Percentiles rank a stretch among this genome's conserved stretches.
These are phyloP conservation scores for Cercospora zeae-maydis DNA, from an alignment of 2,329 filamentous ascomycete genomes.

Conservation along the genomic window DNA sequence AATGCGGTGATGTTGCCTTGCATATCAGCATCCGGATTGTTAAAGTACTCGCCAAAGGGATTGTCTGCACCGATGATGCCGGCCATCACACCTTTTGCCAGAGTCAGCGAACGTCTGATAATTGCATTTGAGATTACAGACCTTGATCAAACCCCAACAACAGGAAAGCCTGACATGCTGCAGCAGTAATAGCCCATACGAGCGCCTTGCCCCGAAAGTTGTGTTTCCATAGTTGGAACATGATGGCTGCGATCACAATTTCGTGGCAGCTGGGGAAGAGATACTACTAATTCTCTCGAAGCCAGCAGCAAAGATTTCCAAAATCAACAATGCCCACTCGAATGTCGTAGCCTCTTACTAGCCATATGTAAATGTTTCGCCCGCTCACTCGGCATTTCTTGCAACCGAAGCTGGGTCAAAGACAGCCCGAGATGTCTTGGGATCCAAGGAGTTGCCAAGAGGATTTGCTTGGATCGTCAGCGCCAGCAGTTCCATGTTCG, in stretches of 20 bases:
- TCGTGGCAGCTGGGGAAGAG: no score
- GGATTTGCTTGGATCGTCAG: neutral
- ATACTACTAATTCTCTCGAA: neutral
- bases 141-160: slow-evolving; percentile 1
- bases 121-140: neutral
- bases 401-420: neutral
- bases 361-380: neutral
- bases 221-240: slow-evolving; percentile 5
- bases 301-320: no score
- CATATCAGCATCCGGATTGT: slow-evolving; percentile 26
- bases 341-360: neutral
- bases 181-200: neutral
- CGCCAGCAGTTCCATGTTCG: neutral
- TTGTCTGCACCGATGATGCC: slow-evolving; percentile 11
- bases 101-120: neutral
- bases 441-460: neutral
- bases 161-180: slow-evolving; percentile 9
- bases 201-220: slow-evolving; percentile 6
- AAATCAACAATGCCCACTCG: neutral
- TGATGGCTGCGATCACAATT: neutral
- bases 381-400: neutral
- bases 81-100: slow-evolving; percentile 11
- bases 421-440: neutral
- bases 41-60: slow-evolving; percentile 1
- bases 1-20: slow-evolving; percentile 52